These are phyloP conservation scores for Euphorbia pulcherrima DNA, from an alignment of 345 rosid genomes.

Conservation along the genomic window DNA sequence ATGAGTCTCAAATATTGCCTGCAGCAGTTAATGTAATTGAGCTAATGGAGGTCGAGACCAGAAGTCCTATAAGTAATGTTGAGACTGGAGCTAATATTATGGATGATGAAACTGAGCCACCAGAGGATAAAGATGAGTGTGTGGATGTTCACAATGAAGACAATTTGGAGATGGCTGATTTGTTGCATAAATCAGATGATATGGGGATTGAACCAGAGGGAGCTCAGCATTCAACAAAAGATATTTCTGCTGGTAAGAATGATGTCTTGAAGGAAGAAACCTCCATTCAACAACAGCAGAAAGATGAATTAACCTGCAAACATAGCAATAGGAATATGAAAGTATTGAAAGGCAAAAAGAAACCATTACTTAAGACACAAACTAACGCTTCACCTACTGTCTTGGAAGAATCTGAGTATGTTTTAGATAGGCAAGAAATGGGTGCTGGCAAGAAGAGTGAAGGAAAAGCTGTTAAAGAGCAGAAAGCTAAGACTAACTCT, in stretches of 20 bases:
- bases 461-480: constrained; percentile 23
- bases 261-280: constrained; percentile 21
- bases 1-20: constrained; percentile 28
- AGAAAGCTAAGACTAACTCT: constrained; percentile 14
- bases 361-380: constrained; percentile 28
- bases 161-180: constrained; percentile 22
- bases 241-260: constrained; percentile 2
- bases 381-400: constrained; percentile 18
- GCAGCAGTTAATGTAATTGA: constrained; percentile 28
- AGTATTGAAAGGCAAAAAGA: constrained; percentile 26
- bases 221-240: constrained; percentile 14
- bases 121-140: constrained; percentile 40
- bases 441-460: constrained; percentile 13
- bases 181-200: constrained; percentile 11
- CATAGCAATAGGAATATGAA: constrained; percentile 16
- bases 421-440: constrained; percentile 14
- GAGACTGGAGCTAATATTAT: constrained; percentile 15
- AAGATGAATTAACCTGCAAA: constrained; percentile 23
- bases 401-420: constrained; percentile 26
- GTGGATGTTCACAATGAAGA: constrained; percentile 25
- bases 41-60: constrained; percentile 23
- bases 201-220: constrained; percentile 18
- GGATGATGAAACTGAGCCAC: constrained; percentile 53
- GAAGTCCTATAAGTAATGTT: constrained; percentile 19
- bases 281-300: constrained; percentile 21